A percentile compares a stretch with the other conserved stretches of the same genome.
Conservation (phyloP, 2,329 filamentous ascomycete genomes). For the Aspergillus luchuensis region DNA sequence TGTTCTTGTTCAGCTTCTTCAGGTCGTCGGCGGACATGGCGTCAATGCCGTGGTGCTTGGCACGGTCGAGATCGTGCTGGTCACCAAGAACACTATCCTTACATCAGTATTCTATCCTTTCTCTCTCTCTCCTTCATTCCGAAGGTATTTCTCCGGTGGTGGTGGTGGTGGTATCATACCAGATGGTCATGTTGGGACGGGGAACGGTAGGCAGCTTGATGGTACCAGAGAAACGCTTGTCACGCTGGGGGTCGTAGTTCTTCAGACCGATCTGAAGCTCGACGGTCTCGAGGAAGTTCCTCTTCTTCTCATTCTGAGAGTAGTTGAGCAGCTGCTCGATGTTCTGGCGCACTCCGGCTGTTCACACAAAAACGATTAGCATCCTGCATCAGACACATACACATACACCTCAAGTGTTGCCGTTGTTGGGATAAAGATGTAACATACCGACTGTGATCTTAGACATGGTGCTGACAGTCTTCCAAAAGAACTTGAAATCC, state of each 20-base stretch:
- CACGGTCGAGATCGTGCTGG: constrained; percentile 99
- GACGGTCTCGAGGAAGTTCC: constrained; percentile 95
- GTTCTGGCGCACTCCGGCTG: constrained; percentile 92
- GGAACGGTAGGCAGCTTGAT: constrained; percentile 91
- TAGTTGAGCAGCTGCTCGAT: constrained; percentile 93
- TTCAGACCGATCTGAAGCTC: constrained; percentile 84
- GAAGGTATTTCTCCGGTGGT: not conserved
- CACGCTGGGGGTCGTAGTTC: constrained; percentile 99
- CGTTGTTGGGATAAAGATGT: not conserved
- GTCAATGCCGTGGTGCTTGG: constrained; percentile 98
- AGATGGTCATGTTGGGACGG: constrained; percentile 87
- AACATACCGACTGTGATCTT: constrained; percentile 61
- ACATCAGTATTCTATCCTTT: constrained; percentile 19
- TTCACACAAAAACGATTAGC: constrained; percentile 14
- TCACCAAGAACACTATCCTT: constrained; percentile 73
- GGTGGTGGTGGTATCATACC: constrained; percentile 50
- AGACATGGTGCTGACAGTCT: constrained; percentile 70
- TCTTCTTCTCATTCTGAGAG: constrained; percentile 93
- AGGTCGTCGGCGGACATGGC: constrained; percentile 98
- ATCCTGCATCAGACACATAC: not conserved
- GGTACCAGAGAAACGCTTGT: constrained; percentile 99
- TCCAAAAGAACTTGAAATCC: constrained; percentile 71
- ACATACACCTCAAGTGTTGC: not conserved
- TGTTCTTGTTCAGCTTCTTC: constrained; percentile 99
- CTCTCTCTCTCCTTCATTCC: too few species aligned